phyloP scores from a whole-genome alignment of 176 grass and related monocot species.

The Themeda triandra region DNA sequence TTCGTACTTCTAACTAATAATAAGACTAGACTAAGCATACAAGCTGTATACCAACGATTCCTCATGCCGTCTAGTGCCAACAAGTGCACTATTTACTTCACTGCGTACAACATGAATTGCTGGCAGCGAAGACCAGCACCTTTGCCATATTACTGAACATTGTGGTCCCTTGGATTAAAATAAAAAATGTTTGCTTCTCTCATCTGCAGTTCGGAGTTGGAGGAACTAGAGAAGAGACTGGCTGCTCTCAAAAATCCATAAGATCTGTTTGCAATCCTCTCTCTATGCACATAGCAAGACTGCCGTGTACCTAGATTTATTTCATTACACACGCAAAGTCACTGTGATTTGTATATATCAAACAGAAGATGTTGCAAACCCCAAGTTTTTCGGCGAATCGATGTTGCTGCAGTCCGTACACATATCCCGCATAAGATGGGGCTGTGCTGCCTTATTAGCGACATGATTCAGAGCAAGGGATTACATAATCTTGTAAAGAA shows the following conservation, averaged over 20 bases:
- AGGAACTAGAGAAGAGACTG: constrained; percentile 77
- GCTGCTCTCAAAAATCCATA: constrained; percentile 71
- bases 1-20: constrained; percentile 1
- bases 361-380: not conserved
- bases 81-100: not conserved
- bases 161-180: not conserved
- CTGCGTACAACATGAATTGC: not conserved
- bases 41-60: not conserved
- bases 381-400: not conserved
- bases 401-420: not conserved
- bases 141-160: constrained; percentile 3
- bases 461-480: not conserved
- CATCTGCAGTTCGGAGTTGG: constrained; percentile 64
- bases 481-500: not conserved
- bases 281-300: not conserved
- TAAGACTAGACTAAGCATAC: not conserved
- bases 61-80: not conserved
- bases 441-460: not conserved
- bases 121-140: not conserved
- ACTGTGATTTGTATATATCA: constrained; percentile 33
- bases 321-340: not conserved
- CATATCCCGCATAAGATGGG: not conserved
- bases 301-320: constrained; percentile 6
- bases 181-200: not conserved
- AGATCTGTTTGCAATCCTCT: not conserved